phyloP scores from a whole-genome alignment of 352 stramenopile species.

The Thalassiosira sp. region DNA sequence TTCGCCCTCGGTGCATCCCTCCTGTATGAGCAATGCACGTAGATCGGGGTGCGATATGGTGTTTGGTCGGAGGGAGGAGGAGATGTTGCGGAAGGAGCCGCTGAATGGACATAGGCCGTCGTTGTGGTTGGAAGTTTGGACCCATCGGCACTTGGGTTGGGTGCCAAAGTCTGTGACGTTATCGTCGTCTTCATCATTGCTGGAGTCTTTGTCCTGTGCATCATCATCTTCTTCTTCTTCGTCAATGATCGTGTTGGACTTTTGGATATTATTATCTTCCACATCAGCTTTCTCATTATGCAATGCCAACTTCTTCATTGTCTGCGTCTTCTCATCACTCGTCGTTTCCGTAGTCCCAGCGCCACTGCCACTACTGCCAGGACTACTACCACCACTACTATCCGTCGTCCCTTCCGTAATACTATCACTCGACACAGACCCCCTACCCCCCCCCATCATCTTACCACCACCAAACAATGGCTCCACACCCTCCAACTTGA shows the following conservation, averaged over 20 bases:
- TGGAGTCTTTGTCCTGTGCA: constrained; percentile 10
- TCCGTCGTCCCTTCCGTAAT: background rate
- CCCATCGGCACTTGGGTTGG: constrained; percentile 20
- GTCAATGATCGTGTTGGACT: constrained; percentile 11
- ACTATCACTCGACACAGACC: background rate
- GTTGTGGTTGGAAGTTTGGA: constrained; percentile 20
- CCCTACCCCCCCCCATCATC: constrained; percentile 4
- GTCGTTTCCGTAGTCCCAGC: too few species aligned
- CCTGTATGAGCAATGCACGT: constrained; percentile 31
- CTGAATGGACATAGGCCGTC: constrained; percentile 47
- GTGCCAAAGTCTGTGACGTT: constrained; percentile 48
- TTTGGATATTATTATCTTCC: background rate
- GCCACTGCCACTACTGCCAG: too few species aligned
- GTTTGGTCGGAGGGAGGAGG: constrained; percentile 2
- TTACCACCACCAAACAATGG: too few species aligned
- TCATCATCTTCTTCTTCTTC: constrained; percentile 4
- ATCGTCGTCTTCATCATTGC: constrained; percentile 27
- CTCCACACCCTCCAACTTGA: constrained; percentile 49
- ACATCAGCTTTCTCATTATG: background rate
- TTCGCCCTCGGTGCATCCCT: constrained; percentile 51
- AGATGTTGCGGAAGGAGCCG: constrained; percentile 13
- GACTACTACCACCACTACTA: too few species aligned
- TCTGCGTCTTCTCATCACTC: too few species aligned
- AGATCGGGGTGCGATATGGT: constrained; percentile 41
- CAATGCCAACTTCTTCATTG: too few species aligned